Evolutionary conservation across 2,329 filamentous ascomycete species (phyloP), one percentile per base, ranked within the genome.

Genomic region (Pseudophaeomoniella oleicola): DNA sequence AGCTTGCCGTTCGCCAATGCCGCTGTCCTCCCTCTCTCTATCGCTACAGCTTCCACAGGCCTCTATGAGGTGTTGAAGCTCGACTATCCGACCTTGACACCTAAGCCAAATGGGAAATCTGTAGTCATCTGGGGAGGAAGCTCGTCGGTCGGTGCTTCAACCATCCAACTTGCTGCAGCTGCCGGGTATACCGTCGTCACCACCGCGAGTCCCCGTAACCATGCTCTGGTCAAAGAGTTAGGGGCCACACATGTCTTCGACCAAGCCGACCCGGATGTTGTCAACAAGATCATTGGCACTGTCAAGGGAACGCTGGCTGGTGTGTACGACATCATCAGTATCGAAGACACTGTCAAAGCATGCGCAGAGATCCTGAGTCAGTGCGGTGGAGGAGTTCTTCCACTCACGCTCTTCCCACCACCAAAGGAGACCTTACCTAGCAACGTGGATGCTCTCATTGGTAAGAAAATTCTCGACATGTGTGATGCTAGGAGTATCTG

Each of bases 81-180:
- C 16, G 14, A 10, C 18, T 18, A 16, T 18, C 39, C 16, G 13
- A 13, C 32, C 10, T 16, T 16, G 9, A 11, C 32, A 5, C 12
- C 36, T 5, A 18, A 34, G 3, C 12, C 35, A 17, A 35, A 16
- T 11, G 40, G 34, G 11, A 32, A 57, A 49, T 32, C 19, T 16
- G 39, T 58, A 5, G 38, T 59, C 4, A 46, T 59, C 29, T 59
- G 52, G 42, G 55, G 56, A 10, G 55, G 55, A 3, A 48, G 47
- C 5, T 49, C 50, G 6, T 49, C 44, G 19, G 41, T 52, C 16
- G 55, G 55, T 4, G 41, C 43, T 10, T 36, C 47, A n/a, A 45
- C 51, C 3, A 42, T 56, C 19, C 46, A 55, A 36, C 49, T 47
- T 35, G 46, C 47, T 12, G 38, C 36, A 2, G 39, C 44, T 14